Evolutionary conservation across 768 basidiomycete genomes (phyloP).

Genomic region (Coprinellus aureogranulatus): DNA sequence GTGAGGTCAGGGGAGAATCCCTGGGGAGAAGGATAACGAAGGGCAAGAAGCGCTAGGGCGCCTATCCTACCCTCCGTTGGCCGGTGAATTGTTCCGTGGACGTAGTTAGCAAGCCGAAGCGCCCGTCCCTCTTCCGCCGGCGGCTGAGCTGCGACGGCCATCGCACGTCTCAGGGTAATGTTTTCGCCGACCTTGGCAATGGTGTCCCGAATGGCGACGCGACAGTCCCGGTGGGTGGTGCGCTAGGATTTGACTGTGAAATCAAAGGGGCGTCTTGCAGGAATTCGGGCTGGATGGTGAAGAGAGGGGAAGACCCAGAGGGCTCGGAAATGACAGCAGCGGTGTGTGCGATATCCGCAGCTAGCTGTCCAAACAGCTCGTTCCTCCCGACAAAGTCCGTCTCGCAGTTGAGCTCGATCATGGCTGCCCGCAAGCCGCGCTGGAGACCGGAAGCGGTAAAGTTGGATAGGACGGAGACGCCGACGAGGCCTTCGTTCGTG

Average conservation of each 20-base stretch:
- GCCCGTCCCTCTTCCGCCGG: constrained; percentile 36
- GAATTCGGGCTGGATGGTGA: constrained; percentile 48
- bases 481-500: constrained; percentile 78
- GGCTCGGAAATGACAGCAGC: constrained; percentile 67
- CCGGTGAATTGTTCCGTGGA: constrained; percentile 54
- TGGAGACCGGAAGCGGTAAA: constrained; percentile 40
- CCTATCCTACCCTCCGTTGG: constrained; percentile 58
- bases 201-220: constrained; percentile 62
- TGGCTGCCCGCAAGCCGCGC: constrained; percentile 64
- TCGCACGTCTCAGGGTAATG: constrained; percentile 64
- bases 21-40: constrained; percentile 30
- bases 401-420: constrained; percentile 94
- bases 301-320: constrained; percentile 37
- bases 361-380: constrained; percentile 73
- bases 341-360: constrained; percentile 78
- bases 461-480: constrained; percentile 68
- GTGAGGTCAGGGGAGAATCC: constrained; percentile 40
- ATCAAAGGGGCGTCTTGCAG: constrained; percentile 68
- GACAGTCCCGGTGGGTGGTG: constrained; percentile 46
- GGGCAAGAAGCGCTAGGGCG: constrained; percentile 52
- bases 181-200: constrained; percentile 82
- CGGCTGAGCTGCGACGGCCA: constrained; percentile 38
- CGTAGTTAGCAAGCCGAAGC: constrained; percentile 53
- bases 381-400: constrained; percentile 95
- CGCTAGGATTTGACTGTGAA: constrained; percentile 31